Conservation (phyloP, 2,329 filamentous ascomycete species). For the Microascus cirrosus region DNA sequence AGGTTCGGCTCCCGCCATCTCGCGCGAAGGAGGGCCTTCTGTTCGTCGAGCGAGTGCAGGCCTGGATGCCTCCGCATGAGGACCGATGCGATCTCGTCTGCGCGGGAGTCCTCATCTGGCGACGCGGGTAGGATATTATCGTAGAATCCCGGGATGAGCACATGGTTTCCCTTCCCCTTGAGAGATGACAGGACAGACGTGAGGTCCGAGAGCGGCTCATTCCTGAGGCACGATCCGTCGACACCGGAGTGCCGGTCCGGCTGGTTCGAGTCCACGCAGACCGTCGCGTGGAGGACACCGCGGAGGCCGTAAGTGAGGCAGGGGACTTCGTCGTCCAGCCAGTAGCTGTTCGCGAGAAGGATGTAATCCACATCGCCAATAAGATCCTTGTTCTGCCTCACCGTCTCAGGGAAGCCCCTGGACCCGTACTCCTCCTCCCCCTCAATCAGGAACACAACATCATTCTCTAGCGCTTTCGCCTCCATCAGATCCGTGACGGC, state of each 20-base stretch:
- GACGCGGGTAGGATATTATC: conserved; percentile 70
- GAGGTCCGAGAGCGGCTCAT: conserved; percentile 86
- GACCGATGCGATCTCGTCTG: conserved; percentile 72
- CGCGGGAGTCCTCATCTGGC: conserved; percentile 65
- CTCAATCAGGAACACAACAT: conserved; percentile 90
- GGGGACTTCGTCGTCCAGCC: conserved; percentile 91
- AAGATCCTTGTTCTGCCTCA: conserved; percentile 66
- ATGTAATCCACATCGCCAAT: conserved; percentile 94
- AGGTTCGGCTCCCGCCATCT: conserved; percentile 92
- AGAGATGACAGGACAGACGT: conserved; percentile 73
- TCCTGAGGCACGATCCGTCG: conserved; percentile 82
- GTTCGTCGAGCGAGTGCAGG: conserved; percentile 35
- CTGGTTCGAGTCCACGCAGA: conserved; percentile 74
- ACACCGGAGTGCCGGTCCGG: conserved; percentile 93
- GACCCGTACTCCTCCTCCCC: conserved; percentile 95
- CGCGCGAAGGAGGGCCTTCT: conserved; percentile 73
- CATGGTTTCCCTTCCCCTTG: conserved; percentile 67
- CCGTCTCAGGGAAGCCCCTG: conserved; percentile 75
- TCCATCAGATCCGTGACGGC: conserved; percentile 83
- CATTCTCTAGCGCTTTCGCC: conserved; percentile 71
- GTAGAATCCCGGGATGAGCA: conserved; percentile 83
- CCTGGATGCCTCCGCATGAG: conserved; percentile 51
- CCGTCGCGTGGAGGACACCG: conserved; percentile 85
- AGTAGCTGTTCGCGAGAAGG: conserved; percentile 93
- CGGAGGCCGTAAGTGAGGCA: conserved; percentile 91